Evolutionary conservation across 768 basidiomycete species (phyloP).

Genomic region (Leccinum arenicola): DNA sequence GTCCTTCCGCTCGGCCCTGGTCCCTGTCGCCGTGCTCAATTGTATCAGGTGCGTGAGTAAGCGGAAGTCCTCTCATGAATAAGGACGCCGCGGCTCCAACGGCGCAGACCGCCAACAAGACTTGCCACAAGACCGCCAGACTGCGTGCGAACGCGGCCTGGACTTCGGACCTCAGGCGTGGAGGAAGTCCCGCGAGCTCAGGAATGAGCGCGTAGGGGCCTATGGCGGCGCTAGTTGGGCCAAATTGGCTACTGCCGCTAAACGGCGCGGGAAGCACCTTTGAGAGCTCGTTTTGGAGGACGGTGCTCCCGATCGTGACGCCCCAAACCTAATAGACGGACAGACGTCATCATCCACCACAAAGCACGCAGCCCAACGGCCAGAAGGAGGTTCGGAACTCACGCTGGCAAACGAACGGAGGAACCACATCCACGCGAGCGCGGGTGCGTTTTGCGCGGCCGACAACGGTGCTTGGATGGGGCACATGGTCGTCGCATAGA

Average conservation of each 20-base stretch:
- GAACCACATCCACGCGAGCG: slow-evolving; percentile 37
- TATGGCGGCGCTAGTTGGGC: slow-evolving; percentile 22
- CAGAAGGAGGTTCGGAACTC: background rate
- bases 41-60: background rate
- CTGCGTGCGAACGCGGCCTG: slow-evolving; percentile 41
- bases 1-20: background rate
- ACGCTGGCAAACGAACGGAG: slow-evolving; percentile 30
- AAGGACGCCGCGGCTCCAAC: slow-evolving; percentile 15
- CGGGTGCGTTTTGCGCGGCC: slow-evolving; percentile 35
- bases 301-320: slow-evolving; percentile 45
- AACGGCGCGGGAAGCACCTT: slow-evolving; percentile 41
- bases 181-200: slow-evolving; percentile 32
- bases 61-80: slow-evolving; percentile 16
- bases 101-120: slow-evolving; percentile 37
- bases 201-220: slow-evolving; percentile 45
- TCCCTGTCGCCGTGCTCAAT: background rate
- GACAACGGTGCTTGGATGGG: slow-evolving; percentile 34
- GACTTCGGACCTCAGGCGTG: slow-evolving; percentile 34
- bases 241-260: slow-evolving; percentile 13
- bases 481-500: slow-evolving; percentile 25
- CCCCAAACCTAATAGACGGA: slow-evolving; percentile 42
- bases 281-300: slow-evolving; percentile 50
- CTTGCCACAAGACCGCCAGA: slow-evolving; percentile 41
- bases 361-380: background rate
- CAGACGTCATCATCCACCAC: background rate